Evolutionary conservation across 352 stramenopile genomes (phyloP), one percentile per base, ranked within the genome.

Genomic region (Pilasporangium apinafurcum): DNA sequence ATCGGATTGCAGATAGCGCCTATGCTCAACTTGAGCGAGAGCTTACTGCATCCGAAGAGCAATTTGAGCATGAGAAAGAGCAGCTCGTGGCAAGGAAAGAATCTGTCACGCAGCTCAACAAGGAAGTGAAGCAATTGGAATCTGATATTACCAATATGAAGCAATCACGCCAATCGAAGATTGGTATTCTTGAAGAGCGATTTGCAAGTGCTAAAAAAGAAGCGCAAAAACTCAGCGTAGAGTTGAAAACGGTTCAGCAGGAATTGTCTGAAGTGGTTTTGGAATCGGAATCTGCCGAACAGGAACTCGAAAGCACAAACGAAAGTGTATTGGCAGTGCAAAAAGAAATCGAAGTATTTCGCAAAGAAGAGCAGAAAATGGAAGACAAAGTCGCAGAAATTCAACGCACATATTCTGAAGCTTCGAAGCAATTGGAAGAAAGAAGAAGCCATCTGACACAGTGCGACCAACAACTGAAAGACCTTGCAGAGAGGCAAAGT

Each of bases 401-500:
- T 24, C 68, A 95, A 40, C 46, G 53, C 24, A 77, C 76, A 1
- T 81, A 83, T 38, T 61, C 79, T 3, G 64, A 80, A 24, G 68
- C 78, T 2, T 75, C 71, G 5, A 44, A 75, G 16, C 75, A 88
- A 39, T 56, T 92, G 12, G 73, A 90, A 57, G 62, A 86, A 55
- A 62, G 72, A 17, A 56, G 80, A 36, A 80, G 67, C 40, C 65
- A 89, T 31, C 45, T 94, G 38, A 87, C 75, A 8, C 48, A 90
- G 51, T 96, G 77, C 45, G 96, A 97, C 30, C 68, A 96, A 22
- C 85, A 98, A 38, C 68, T 98, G 2, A 95, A 94, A 48, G 66
- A 85, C n/a, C 60, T 98, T 2, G 68, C 75, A 17, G 62, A 65
- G n/a, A 83, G 81, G 32, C 67, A 92, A 24, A 92, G 82, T 37